phyloP scores from a whole-genome alignment of 2,329 filamentous ascomycete genomes.

The Dissoconium aciculare region DNA sequence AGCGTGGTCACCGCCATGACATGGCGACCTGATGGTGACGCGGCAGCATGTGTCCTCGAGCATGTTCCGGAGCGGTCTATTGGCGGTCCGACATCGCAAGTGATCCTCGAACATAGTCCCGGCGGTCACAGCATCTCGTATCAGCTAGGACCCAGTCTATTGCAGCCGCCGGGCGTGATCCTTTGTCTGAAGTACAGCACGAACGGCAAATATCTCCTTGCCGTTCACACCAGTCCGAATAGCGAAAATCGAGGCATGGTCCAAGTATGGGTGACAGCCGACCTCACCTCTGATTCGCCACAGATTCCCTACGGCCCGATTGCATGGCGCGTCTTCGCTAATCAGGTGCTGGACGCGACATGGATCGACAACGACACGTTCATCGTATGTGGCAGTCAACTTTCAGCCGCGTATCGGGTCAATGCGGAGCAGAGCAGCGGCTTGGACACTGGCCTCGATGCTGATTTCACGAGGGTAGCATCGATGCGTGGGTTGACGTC shows the following conservation, averaged over 20 bases:
- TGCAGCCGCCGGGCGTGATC: constrained; percentile 18
- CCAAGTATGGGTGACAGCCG: constrained; percentile 18
- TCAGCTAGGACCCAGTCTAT: constrained; percentile 11
- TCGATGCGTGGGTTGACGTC: constrained; percentile 10
- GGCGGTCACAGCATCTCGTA: constrained; percentile 12
- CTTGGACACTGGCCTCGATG: constrained; percentile 3
- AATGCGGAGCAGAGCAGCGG: constrained; percentile 8
- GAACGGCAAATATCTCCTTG: constrained; percentile 19
- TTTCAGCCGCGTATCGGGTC: constrained; percentile 12
- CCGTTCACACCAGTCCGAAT: constrained; percentile 15
- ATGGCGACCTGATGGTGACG: constrained; percentile 23
- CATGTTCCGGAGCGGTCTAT: constrained; percentile 10
- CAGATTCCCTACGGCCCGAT: constrained; percentile 20
- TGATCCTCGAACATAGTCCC: constrained; percentile 16
- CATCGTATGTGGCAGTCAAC: constrained; percentile 29
- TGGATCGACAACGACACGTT: constrained; percentile 32
- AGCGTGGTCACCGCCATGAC: constrained; percentile 20
- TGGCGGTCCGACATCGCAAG: constrained; percentile 8
- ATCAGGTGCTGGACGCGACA: constrained; percentile 29
- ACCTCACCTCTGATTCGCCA: background rate
- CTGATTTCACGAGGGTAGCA: too few relatives aligned
- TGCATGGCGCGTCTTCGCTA: constrained; percentile 28
- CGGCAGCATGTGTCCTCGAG: constrained; percentile 20
- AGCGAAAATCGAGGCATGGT: constrained; percentile 17
- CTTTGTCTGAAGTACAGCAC: constrained; percentile 20